Percentiles rank a stretch among this genome's conserved stretches.
Conservation (phyloP, 352 stramenopile genomes). For the Phytopythium mirpurense region DNA sequence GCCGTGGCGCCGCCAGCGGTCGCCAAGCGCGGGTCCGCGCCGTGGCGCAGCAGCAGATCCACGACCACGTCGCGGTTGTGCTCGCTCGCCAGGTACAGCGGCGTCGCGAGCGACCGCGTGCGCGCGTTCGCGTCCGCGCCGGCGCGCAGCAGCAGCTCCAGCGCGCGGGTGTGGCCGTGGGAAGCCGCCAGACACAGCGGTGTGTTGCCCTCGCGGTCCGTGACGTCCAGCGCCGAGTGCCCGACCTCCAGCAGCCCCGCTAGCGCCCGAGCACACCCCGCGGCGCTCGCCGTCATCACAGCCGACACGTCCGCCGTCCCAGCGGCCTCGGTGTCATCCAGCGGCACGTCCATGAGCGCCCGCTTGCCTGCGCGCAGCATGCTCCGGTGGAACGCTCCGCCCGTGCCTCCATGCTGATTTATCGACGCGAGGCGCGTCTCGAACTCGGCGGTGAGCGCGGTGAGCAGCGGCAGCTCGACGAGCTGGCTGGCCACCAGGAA, state of each 20-base stretch:
- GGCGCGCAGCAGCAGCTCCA: conserved; percentile 34
- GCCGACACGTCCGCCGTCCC: conserved; percentile 19
- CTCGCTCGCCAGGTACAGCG: conserved; percentile 73
- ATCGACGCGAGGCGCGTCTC: no score
- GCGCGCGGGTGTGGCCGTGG: conserved; percentile 44
- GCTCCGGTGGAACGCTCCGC: conserved; percentile 40
- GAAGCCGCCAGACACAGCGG: conserved; percentile 54
- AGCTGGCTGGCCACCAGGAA: conserved; percentile 57
- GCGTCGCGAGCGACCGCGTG: conserved; percentile 56
- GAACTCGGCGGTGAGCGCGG: conserved; percentile 52
- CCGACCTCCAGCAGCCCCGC: conserved; percentile 28
- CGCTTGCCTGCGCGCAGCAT: conserved; percentile 26
- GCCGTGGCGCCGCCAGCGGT: conserved; percentile 54
- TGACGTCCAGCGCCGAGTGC: conserved; percentile 45
- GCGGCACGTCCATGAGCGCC: conserved; percentile 52
- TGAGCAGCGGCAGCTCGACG: conserved; percentile 50
- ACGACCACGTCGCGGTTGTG: conserved; percentile 71
- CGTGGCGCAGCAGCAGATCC: conserved; percentile 42
- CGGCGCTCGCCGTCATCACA: conserved; percentile 58
- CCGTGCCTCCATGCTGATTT: not conserved
- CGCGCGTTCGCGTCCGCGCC: conserved; percentile 60
- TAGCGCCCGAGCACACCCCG: conserved; percentile 43
- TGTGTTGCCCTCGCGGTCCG: conserved; percentile 53
- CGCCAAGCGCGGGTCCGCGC: conserved; percentile 33
- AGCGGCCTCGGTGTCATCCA: conserved; percentile 16